phyloP scores from a whole-genome alignment of 345 rosid genomes.

The Lagerstroemia speciosa region DNA sequence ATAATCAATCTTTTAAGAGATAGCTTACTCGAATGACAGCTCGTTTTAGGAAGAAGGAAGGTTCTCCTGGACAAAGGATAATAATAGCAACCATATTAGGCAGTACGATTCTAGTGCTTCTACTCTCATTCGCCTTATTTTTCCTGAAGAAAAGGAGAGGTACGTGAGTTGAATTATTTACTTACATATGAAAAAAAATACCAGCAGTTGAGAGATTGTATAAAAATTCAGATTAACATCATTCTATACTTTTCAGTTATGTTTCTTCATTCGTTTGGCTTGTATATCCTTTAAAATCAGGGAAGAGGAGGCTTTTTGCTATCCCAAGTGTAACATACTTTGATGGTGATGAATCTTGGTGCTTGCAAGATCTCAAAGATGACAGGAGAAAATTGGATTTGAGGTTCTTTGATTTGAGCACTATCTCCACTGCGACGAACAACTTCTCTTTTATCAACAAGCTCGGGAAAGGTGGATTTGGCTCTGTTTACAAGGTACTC shows the following conservation, averaged over 20 bases:
- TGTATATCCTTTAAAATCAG: background rate
- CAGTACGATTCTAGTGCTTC: background rate
- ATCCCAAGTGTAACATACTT: background rate
- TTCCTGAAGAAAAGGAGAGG: background rate
- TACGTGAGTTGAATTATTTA: background rate
- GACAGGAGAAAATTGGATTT: background rate
- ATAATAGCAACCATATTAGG: background rate
- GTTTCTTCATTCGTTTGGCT: background rate
- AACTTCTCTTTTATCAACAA: too few species aligned
- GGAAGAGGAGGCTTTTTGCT: background rate
- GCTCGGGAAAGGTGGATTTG: too few species aligned
- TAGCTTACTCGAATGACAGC: background rate
- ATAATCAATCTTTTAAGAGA: too few species aligned
- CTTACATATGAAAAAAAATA: background rate
- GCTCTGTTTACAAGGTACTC: too few species aligned
- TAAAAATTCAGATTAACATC: background rate
- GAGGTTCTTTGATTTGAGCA: too few species aligned
- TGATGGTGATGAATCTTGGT: background rate
- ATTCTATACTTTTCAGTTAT: background rate
- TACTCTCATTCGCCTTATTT: background rate
- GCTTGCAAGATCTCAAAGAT: background rate
- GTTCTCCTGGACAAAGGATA: background rate
- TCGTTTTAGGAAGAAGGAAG: background rate
- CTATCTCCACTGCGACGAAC: too few species aligned
- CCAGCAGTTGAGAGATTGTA: background rate